phyloP scores from a whole-genome alignment of 441 rosid species.

The Metrosideros polymorpha region DNA sequence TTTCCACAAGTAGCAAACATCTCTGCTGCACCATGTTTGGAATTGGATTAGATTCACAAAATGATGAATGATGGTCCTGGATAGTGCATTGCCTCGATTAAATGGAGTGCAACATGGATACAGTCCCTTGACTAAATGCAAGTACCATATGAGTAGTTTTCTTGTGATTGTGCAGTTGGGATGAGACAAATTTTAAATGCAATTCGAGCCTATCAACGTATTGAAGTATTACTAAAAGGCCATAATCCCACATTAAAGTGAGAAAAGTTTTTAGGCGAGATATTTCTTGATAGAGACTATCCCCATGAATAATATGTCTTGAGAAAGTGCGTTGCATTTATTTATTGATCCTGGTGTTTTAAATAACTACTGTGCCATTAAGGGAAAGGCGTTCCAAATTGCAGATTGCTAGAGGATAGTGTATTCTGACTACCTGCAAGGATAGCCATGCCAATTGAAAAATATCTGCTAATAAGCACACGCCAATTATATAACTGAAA shows the following conservation, averaged over 20 bases:
- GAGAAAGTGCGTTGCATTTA: background rate
- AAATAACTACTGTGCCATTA: background rate
- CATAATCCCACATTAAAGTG: background rate
- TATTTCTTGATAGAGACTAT: background rate
- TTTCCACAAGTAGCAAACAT: background rate
- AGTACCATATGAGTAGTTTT: background rate
- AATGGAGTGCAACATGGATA: background rate
- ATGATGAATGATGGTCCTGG: background rate
- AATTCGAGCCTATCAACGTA: background rate
- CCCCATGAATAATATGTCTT: background rate
- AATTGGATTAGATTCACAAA: background rate
- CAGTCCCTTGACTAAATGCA: background rate
- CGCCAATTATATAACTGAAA: background rate
- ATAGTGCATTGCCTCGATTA: background rate
- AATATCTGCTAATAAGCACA: background rate
- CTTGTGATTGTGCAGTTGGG: background rate
- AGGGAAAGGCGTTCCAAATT: background rate
- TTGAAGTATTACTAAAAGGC: background rate
- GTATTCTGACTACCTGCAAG: background rate
- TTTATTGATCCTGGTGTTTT: background rate
- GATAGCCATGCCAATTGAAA: background rate
- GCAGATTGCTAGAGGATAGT: background rate
- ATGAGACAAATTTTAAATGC: background rate
- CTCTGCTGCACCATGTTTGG: background rate
- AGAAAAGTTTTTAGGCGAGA: background rate